phyloP scores from a whole-genome alignment of 768 basidiomycete genomes.

The Agaricus sinodeliciosus region DNA sequence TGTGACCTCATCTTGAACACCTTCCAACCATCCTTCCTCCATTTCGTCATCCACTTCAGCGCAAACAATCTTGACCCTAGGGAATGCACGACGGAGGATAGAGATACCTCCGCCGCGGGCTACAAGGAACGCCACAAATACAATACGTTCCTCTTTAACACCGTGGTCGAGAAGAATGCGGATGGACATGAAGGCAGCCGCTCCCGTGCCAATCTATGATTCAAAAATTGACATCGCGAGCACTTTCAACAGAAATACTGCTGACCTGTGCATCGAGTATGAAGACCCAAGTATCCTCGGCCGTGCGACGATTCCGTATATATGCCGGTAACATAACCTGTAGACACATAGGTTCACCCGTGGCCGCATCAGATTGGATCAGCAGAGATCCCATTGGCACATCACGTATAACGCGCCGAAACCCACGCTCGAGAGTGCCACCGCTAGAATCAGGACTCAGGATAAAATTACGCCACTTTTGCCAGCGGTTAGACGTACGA shows the following conservation, averaged over 20 bases:
- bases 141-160: slow-evolving; percentile 73
- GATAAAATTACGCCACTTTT: no score
- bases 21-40: slow-evolving; percentile 66
- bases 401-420: slow-evolving; percentile 83
- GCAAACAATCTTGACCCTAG: slow-evolving; percentile 75
- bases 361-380: slow-evolving; percentile 79
- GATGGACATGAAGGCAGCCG: slow-evolving; percentile 92
- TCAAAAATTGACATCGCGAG: neutral
- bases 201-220: slow-evolving; percentile 83
- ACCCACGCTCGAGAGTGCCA: slow-evolving; percentile 84
- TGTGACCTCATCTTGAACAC: slow-evolving; percentile 40
- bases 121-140: slow-evolving; percentile 87
- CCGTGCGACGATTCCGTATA: slow-evolving; percentile 59
- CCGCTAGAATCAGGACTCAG: slow-evolving; percentile 42
- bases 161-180: slow-evolving; percentile 92
- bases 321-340: slow-evolving; percentile 74
- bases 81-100: slow-evolving; percentile 78
- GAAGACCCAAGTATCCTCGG: slow-evolving; percentile 74
- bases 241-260: neutral
- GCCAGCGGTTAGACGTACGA: slow-evolving; percentile 47
- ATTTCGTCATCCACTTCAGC: slow-evolving; percentile 78
- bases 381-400: slow-evolving; percentile 84
- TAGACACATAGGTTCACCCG: slow-evolving; percentile 84
- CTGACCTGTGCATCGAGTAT: slow-evolving; percentile 82
- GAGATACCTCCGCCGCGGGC: slow-evolving; percentile 76